Evolutionary conservation across 257 asterid species (phyloP).

Genomic region (Voacanga thouarsii): DNA sequence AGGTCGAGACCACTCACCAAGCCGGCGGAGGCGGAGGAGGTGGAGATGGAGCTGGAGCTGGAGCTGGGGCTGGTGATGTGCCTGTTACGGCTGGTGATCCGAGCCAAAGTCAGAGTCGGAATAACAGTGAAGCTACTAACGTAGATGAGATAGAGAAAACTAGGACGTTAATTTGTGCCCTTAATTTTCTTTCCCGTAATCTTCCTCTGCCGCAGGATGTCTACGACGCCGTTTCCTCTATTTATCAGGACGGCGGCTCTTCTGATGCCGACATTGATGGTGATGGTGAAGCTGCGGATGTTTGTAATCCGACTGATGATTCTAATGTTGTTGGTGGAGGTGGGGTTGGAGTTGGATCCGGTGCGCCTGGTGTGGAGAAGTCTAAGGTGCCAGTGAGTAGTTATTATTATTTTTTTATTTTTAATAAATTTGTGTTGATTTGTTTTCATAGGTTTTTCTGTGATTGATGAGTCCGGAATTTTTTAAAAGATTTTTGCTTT

Average conservation of each 20-base stretch:
- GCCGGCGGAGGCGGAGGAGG: constrained; percentile 20
- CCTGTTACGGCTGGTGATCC: constrained; percentile 18
- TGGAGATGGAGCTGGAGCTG: constrained; percentile 18
- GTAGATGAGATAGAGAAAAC: constrained; percentile 49
- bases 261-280: constrained; percentile 30
- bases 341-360: constrained; percentile 23
- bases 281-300: constrained; percentile 15
- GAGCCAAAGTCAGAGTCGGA: constrained; percentile 6
- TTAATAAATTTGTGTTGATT: background rate
- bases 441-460: background rate
- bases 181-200: constrained; percentile 85
- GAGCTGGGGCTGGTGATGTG: constrained; percentile 10
- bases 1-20: constrained; percentile 25
- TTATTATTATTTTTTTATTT: no score
- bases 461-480: background rate
- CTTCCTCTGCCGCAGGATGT: constrained; percentile 82
- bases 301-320: constrained; percentile 15
- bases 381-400: constrained; percentile 12
- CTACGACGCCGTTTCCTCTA: constrained; percentile 82
- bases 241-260: constrained; percentile 34
- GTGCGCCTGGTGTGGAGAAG: constrained; percentile 10
- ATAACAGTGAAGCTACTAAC: background rate
- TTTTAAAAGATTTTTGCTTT: background rate
- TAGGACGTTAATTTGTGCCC: constrained; percentile 80
- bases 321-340: constrained; percentile 26